Conservation (phyloP, 2,329 filamentous ascomycete species). For the Rosellinia necatrix region DNA sequence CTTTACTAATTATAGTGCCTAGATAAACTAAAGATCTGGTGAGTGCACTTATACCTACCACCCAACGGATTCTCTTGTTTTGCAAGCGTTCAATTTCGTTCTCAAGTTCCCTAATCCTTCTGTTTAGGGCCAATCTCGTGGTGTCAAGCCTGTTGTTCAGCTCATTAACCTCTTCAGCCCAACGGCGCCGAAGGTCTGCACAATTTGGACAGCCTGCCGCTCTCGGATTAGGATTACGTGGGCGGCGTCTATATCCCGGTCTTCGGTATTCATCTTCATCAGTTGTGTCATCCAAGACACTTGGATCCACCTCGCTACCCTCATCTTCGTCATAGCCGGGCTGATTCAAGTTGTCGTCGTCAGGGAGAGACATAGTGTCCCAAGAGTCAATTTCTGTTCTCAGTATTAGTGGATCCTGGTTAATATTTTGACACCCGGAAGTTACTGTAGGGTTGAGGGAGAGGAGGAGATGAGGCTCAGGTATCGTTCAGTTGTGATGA, state of each 20-base stretch:
- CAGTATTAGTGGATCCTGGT: too few relatives aligned
- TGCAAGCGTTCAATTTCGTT: background rate
- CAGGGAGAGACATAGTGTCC: too few relatives aligned
- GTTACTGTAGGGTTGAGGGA: too few relatives aligned
- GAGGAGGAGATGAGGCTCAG: background rate
- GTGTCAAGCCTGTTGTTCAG: background rate
- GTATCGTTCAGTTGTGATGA: background rate
- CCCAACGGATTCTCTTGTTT: background rate
- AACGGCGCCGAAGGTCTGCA: background rate
- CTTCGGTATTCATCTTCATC: background rate
- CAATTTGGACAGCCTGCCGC: background rate
- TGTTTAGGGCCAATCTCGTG: background rate
- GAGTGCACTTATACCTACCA: constrained; percentile 6
- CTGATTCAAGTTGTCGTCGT: background rate
- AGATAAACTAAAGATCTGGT: background rate
- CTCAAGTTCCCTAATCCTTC: background rate
- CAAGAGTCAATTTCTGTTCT: too few relatives aligned
- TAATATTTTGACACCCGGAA: too few relatives aligned
- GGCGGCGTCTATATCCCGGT: background rate
- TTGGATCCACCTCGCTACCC: constrained; percentile 2
- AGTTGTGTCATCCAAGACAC: background rate
- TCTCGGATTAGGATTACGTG: background rate
- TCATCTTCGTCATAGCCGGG: background rate
- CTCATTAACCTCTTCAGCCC: background rate
- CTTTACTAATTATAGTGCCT: background rate